phyloP scores from a whole-genome alignment of 768 basidiomycete species.

The Cystofilobasidium capitatum region DNA sequence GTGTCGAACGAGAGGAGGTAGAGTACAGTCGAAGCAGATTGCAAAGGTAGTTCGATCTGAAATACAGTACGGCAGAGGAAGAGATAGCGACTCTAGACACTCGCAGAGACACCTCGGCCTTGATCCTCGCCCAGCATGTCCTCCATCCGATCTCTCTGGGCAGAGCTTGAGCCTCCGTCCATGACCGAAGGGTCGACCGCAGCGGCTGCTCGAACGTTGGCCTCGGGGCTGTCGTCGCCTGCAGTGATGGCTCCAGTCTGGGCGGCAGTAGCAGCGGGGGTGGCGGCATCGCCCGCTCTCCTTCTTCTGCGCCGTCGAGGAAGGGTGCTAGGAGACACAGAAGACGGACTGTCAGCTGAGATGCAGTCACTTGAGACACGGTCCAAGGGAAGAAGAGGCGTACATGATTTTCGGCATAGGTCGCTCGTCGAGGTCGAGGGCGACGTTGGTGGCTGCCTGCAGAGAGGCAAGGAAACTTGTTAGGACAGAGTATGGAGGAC shows the following conservation, averaged over 20 bases:
- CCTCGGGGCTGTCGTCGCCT: constrained; percentile 21
- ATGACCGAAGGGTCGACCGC: constrained; percentile 14
- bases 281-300: neutral
- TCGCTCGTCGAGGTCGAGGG: constrained; percentile 82
- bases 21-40: too few species aligned
- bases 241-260: neutral
- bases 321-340: constrained; percentile 12
- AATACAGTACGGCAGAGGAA: too few species aligned
- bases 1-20: too few species aligned
- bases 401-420: constrained; percentile 70
- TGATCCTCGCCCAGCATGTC: constrained; percentile 18
- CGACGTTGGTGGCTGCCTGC: constrained; percentile 83
- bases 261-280: neutral
- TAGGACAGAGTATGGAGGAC: neutral
- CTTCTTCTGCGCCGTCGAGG: constrained; percentile 24
- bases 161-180: neutral
- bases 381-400: neutral
- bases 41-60: too few species aligned
- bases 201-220: constrained; percentile 22
- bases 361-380: neutral
- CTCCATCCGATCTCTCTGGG: constrained; percentile 17
- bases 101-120: neutral
- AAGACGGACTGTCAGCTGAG: neutral
- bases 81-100: too few species aligned
- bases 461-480: neutral